Conservation (phyloP, 345 rosid genomes). For the Populus ilicifolia region DNA sequence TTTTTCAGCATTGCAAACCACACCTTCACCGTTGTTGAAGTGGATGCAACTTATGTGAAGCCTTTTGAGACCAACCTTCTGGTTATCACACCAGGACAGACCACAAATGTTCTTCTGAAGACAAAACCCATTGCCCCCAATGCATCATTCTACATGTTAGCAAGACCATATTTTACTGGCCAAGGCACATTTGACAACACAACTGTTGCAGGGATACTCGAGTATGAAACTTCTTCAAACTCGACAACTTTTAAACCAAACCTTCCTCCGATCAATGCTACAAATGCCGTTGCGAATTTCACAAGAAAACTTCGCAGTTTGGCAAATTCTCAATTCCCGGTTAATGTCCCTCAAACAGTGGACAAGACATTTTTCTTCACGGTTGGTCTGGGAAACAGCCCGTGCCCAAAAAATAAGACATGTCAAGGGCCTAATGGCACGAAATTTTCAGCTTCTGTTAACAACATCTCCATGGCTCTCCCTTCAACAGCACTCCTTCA, state of each 20-base stretch:
- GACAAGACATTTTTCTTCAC: slow-evolving; percentile 51
- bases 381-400: slow-evolving; percentile 54
- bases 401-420: slow-evolving; percentile 62
- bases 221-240: slow-evolving; percentile 32
- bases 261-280: slow-evolving; percentile 59
- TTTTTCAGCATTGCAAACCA: slow-evolving; percentile 79
- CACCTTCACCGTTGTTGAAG: slow-evolving; percentile 59
- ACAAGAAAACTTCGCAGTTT: slow-evolving; percentile 49
- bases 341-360: slow-evolving; percentile 51
- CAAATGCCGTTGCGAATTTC: slow-evolving; percentile 43
- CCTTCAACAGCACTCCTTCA: slow-evolving; percentile 57
- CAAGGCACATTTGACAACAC: slow-evolving; percentile 62
- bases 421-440: slow-evolving; percentile 76
- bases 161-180: slow-evolving; percentile 68
- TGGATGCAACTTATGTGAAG: slow-evolving; percentile 69
- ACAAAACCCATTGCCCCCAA: slow-evolving; percentile 49
- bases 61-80: slow-evolving; percentile 54
- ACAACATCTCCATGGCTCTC: slow-evolving; percentile 54
- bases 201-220: slow-evolving; percentile 61
- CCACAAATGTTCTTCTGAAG: slow-evolving; percentile 62
- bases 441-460: slow-evolving; percentile 58
- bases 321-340: slow-evolving; percentile 46
- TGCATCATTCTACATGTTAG: slow-evolving; percentile 58
- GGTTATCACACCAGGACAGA: slow-evolving; percentile 61
- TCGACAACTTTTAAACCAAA: slow-evolving; percentile 32